phyloP scores from a whole-genome alignment of 768 basidiomycete genomes.

The Leucocoprinus birnbaumii region DNA sequence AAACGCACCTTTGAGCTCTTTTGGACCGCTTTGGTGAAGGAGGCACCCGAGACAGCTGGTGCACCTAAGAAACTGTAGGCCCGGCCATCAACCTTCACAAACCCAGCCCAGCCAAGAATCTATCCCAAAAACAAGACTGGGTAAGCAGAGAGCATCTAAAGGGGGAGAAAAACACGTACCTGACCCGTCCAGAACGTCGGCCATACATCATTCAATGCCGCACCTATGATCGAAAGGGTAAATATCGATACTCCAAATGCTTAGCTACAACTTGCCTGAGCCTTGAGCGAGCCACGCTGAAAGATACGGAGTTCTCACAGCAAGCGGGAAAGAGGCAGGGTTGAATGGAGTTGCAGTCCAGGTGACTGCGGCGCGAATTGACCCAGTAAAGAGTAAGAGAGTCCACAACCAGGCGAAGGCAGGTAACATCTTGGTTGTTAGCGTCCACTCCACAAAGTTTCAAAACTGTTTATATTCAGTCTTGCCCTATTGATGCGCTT shows the following conservation, averaged over 20 bases:
- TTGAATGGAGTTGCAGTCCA: slow-evolving; percentile 55
- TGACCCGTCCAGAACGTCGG: slow-evolving; percentile 67
- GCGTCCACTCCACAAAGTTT: neutral
- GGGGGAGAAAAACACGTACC: slow-evolving; percentile 27
- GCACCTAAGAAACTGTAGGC: slow-evolving; percentile 56
- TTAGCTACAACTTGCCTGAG: slow-evolving; percentile 24
- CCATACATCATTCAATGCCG: slow-evolving; percentile 51
- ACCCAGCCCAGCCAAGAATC: slow-evolving; percentile 66
- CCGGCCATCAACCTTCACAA: slow-evolving; percentile 54
- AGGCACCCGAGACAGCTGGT: slow-evolving; percentile 41
- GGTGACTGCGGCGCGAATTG: slow-evolving; percentile 20
- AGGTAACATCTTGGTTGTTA: neutral
- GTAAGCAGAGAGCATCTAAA: slow-evolving; percentile 12
- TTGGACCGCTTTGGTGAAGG: slow-evolving; percentile 48
- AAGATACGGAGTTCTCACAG: slow-evolving; percentile 64
- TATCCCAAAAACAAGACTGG: slow-evolving; percentile 18
- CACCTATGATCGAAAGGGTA: slow-evolving; percentile 19
- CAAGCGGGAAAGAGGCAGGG: slow-evolving; percentile 60
- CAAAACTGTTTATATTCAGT: neutral
- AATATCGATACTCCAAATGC: slow-evolving; percentile 17
- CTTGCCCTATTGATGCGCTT: neutral
- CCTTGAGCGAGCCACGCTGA: slow-evolving; percentile 65
- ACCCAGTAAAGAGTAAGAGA: slow-evolving; percentile 19
- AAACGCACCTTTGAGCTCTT: slow-evolving; percentile 49
- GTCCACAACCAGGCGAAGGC: neutral